These are phyloP conservation scores for Corylus americana DNA, from an alignment of 306 rosid species.

Conservation along the genomic window DNA sequence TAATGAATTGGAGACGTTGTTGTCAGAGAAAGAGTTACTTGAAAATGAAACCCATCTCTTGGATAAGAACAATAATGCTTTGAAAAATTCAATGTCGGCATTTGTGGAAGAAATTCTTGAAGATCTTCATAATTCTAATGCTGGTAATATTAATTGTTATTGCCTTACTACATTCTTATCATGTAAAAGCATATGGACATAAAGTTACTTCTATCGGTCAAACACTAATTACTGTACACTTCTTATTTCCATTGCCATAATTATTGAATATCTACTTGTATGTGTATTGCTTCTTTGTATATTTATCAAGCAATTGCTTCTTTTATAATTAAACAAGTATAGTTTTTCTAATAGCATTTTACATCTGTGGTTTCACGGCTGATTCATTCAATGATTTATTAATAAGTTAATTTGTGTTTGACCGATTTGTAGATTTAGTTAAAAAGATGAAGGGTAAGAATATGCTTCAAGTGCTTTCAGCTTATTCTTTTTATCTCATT, in stretches of 20 bases:
- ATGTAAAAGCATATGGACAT: background rate
- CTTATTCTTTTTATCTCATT: background rate
- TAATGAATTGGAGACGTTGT: conserved; percentile 34
- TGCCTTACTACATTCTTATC: background rate
- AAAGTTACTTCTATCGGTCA: background rate
- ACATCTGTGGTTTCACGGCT: no score
- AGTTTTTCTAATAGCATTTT: background rate
- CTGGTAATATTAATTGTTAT: conserved; percentile 34
- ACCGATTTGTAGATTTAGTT: background rate
- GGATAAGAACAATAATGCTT: conserved; percentile 57
- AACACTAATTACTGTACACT: background rate
- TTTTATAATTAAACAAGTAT: background rate
- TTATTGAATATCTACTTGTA: background rate
- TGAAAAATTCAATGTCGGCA: conserved; percentile 62
- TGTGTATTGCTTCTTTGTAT: background rate
- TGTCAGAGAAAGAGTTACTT: conserved; percentile 58
- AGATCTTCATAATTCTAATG: conserved; percentile 60
- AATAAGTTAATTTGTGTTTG: no score
- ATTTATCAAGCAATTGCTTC: background rate
- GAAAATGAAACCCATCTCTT: conserved; percentile 52
- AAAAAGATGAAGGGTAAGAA: background rate
- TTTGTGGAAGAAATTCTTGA: conserved; percentile 69
- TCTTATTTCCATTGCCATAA: background rate
- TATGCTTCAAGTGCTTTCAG: background rate
- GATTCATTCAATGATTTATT: background rate